Conservation (phyloP, 805 yeast species). For the Candida manassasensis region DNA sequence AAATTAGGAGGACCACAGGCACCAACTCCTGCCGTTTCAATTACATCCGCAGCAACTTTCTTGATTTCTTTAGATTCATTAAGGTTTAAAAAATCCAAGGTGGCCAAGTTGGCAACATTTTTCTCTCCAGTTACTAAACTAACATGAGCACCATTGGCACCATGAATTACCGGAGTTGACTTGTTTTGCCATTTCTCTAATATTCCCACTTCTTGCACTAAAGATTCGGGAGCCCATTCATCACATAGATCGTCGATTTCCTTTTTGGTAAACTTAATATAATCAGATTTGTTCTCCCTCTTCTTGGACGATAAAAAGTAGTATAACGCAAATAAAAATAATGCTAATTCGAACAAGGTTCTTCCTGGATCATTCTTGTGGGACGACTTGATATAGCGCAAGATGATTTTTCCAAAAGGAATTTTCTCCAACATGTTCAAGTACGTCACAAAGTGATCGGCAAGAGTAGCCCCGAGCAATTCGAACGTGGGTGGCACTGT, state of each 20-base stretch:
- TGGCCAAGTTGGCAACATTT: conserved; percentile 59
- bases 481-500: conserved; percentile 37
- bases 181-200: conserved; percentile 59
- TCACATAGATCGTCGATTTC: conserved; percentile 81
- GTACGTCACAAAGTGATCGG: conserved; percentile 31
- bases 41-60: conserved; percentile 50
- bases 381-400: conserved; percentile 75
- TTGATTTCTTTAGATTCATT: conserved; percentile 44
- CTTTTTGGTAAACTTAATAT: conserved; percentile 50
- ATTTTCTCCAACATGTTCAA: conserved; percentile 30
- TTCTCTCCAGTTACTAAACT: conserved; percentile 18
- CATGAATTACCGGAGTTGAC: conserved; percentile 59
- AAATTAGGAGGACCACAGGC: conserved; percentile 98
- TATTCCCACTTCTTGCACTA: conserved; percentile 52
- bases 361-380: conserved; percentile 93
- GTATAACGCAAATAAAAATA: conserved; percentile 76
- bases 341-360: conserved; percentile 70
- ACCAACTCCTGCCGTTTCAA: conserved; percentile 83
- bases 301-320: conserved; percentile 78
- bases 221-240: conserved; percentile 90
- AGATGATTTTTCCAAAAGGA: conserved; percentile 57
- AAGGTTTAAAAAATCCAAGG: conserved; percentile 67
- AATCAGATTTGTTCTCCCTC: conserved; percentile 68
- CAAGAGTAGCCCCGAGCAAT: conserved; percentile 26
- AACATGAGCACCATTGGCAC: conserved; percentile 44